These are phyloP conservation scores for Esteya vermicola DNA, from an alignment of 2,329 filamentous ascomycete species.

Conservation along the genomic window DNA sequence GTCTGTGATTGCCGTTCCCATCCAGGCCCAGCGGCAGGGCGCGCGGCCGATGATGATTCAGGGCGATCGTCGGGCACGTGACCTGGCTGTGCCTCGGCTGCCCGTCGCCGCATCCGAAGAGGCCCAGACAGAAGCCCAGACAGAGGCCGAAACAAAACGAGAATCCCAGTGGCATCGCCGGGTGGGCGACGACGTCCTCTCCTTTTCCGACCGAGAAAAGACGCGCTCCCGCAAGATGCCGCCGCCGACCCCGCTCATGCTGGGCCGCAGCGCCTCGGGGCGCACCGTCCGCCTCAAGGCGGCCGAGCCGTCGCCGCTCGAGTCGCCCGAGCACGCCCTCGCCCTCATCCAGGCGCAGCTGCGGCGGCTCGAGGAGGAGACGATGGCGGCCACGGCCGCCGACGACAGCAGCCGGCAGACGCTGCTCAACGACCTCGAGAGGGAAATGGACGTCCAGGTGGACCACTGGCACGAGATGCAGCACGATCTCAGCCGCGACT, in stretches of 20 bases:
- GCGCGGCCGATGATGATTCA: conserved; percentile 27
- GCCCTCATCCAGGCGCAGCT: conserved; percentile 37
- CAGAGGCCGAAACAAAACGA: background rate
- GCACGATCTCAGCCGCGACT: conserved; percentile 34
- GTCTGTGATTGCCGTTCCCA: conserved; percentile 27
- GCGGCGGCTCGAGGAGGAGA: conserved; percentile 29
- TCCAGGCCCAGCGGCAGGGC: conserved; percentile 25
- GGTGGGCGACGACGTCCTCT: conserved; percentile 42
- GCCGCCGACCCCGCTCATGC: conserved; percentile 39
- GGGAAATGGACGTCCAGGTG: conserved; percentile 47
- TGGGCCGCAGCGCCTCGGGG: conserved; percentile 27
- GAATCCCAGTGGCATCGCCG: conserved; percentile 34
- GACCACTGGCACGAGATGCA: conserved; percentile 45
- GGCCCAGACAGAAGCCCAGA: background rate
- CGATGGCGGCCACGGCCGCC: conserved; percentile 16
- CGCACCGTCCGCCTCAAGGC: conserved; percentile 28
- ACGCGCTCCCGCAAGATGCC: conserved; percentile 34
- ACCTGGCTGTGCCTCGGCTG: too few species aligned
- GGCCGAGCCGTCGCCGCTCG: conserved; percentile 35
- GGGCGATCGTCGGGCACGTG: too few species aligned
- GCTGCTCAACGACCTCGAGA: conserved; percentile 44
- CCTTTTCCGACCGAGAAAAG: conserved; percentile 39
- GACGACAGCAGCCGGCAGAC: conserved; percentile 25
- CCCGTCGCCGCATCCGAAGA: conserved; percentile 2
- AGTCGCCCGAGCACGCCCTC: conserved; percentile 35